Percentiles rank a stretch among this genome's conserved stretches.
These are phyloP conservation scores for Mortierella sp. DNA, from an alignment of 371 early-diverging fungal genomes.

Conservation along the genomic window DNA sequence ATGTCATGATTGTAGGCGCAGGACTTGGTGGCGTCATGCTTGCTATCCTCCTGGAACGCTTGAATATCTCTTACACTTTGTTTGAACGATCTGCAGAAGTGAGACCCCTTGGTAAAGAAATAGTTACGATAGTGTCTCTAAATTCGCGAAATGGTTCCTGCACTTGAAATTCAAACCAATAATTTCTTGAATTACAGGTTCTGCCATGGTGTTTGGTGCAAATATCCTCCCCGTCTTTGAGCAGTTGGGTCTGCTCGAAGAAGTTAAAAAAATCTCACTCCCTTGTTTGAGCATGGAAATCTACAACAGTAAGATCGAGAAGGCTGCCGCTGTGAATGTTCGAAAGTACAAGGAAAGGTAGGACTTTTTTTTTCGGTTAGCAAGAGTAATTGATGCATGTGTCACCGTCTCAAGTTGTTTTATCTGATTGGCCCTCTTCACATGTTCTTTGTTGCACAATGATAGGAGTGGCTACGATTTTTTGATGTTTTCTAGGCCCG, in stretches of 20 bases:
- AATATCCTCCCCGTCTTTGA: constrained; percentile 41
- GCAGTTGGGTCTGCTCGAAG: constrained; percentile 30
- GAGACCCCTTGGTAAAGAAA: constrained; percentile 14
- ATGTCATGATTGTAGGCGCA: constrained; percentile 31
- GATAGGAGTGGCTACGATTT: constrained; percentile 32
- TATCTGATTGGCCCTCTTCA: not conserved
- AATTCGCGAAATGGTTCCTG: too few relatives aligned
- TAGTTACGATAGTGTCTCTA: not conserved
- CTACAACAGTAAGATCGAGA: constrained; percentile 6
- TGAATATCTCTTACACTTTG: not conserved
- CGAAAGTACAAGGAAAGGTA: constrained; percentile 6
- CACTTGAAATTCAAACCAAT: too few relatives aligned
- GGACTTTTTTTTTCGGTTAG: too few relatives aligned
- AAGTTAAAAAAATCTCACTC: constrained; percentile 18
- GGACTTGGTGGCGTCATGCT: constrained; percentile 33
- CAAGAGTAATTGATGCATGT: too few relatives aligned
- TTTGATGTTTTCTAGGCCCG: constrained; percentile 31
- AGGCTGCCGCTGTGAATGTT: constrained; percentile 4
- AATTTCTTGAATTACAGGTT: constrained; percentile 10
- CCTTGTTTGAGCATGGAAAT: constrained; percentile 25
- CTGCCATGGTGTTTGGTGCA: constrained; percentile 34
- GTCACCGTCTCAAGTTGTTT: not conserved
- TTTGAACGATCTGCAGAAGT: constrained; percentile 15
- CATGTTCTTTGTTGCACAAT: too few relatives aligned
- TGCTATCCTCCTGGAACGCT: constrained; percentile 27